Evolutionary conservation across 768 basidiomycete genomes (phyloP), one percentile per base, ranked within the genome.

Genomic region (Lactarius vividus): DNA sequence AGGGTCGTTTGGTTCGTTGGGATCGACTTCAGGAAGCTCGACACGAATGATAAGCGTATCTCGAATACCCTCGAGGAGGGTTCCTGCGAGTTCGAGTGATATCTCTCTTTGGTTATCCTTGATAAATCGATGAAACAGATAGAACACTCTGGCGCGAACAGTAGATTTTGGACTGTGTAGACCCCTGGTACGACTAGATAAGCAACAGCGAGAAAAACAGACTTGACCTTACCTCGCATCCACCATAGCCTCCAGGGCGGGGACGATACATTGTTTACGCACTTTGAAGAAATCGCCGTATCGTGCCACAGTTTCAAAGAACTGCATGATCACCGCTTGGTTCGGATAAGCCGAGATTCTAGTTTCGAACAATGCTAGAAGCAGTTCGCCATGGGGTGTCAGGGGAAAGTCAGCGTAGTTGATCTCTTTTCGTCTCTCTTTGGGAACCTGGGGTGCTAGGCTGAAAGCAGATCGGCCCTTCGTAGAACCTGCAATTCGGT

Each of bases 271-370:
- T 63, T 93, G 91, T 71, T 89, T 92, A 68, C 94, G 87, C 28
- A 95, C 88, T 76, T 92, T 94, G 87, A 98, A 98, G 75, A 99
- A 98, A 72, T 98, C 97, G 40, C 87, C 85, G 74, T 98, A 99
- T 57, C 97, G 85, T n/a, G 92, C 85, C 13, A 84, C 84, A 5
- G 92, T 91, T 77, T 99, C 97, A 69, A 98, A 98, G 76, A 92
- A 95, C 73, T 96, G 94, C 76, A 96, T 82, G 9, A 85, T 81
- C 23, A 98, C 96, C 15, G 88, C 82, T 35, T 87, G 86, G 77
- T 96, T 90, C 7, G 93, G 94, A 77, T 88, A 95, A 4, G 83
- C 80, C 16, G 88, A 87, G 61, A 98, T 86, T 39, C 90, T 87
- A 28, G 92, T 92, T 71, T 90, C 85, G 49, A 97, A 85, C 57